Percentiles rank a stretch among this genome's conserved stretches.
These are phyloP conservation scores for Pseudogymnoascus sp. DNA, from an alignment of 2,329 filamentous ascomycete species.

Conservation along the genomic window DNA sequence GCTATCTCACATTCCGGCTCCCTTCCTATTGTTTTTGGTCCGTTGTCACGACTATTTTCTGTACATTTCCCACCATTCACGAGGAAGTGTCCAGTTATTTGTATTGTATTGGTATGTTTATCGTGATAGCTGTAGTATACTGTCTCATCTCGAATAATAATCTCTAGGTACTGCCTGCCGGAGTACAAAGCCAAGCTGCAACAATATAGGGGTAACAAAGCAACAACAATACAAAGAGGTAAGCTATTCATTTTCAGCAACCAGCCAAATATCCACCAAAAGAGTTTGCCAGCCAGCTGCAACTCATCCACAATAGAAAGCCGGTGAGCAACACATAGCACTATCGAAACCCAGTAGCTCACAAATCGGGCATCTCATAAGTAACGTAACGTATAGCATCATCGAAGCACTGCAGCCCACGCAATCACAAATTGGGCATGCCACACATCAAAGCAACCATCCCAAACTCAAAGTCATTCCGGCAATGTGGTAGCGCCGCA, in stretches of 20 bases:
- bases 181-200: not conserved
- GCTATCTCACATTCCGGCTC: not conserved
- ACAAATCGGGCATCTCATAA: not conserved
- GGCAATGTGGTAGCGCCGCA: conserved; percentile 27
- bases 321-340: not conserved
- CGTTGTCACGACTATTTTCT: not conserved
- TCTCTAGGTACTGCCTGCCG: not conserved
- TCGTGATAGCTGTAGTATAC: not conserved
- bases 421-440: not conserved
- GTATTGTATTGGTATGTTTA: not conserved
- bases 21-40: too few relatives aligned
- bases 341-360: not conserved
- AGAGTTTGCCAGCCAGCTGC: not conserved
- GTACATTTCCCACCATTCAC: not conserved
- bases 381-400: not conserved
- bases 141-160: not conserved
- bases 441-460: conserved; percentile 29
- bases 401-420: not conserved
- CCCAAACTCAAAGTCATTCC: conserved; percentile 35
- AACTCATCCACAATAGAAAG: not conserved
- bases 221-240: not conserved
- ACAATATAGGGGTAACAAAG: not conserved
- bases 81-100: not conserved
- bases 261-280: not conserved
- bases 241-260: not conserved